Percentiles rank a stretch among this genome's conserved stretches.
phyloP scores from a whole-genome alignment of 2,329 filamentous ascomycete genomes.

The Chrysoporthe puriensis region DNA sequence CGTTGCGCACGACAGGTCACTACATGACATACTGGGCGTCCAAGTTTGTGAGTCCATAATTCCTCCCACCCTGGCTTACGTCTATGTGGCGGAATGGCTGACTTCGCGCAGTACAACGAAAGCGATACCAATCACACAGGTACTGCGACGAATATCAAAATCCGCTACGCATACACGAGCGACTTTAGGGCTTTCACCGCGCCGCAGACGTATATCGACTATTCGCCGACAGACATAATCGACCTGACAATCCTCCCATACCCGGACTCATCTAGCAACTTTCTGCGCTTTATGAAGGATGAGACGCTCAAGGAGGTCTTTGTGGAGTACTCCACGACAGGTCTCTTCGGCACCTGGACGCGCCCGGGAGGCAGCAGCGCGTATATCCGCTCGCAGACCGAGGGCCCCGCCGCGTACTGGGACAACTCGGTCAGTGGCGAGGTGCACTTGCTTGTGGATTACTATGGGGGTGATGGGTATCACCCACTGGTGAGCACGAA shows the following conservation, averaged over 20 bases:
- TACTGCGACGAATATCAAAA: conserved; percentile 46
- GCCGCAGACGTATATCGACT: conserved; percentile 55
- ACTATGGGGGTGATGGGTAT: conserved; percentile 53
- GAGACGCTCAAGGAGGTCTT: conserved; percentile 57
- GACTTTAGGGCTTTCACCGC: conserved; percentile 58
- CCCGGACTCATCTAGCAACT: conserved; percentile 41
- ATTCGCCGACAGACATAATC: conserved; percentile 52
- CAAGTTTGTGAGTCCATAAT: conserved; percentile 44
- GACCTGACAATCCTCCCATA: conserved; percentile 60
- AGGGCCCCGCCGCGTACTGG: conserved; percentile 49
- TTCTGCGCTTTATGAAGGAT: conserved; percentile 59
- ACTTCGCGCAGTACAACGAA: conserved; percentile 44
- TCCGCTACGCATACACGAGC: conserved; percentile 58
- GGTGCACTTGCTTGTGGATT: conserved; percentile 54
- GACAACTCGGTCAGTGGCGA: conserved; percentile 46
- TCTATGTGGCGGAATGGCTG: not conserved
- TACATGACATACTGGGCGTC: conserved; percentile 53
- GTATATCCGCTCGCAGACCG: conserved; percentile 47
- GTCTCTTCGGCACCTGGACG: conserved; percentile 57
- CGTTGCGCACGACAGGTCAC: conserved; percentile 36
- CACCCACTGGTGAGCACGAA: conserved; percentile 51
- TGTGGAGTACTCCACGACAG: conserved; percentile 50
- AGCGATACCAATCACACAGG: conserved; percentile 55
- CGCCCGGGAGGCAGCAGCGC: conserved; percentile 48
- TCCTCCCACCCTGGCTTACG: not conserved